phyloP scores from a whole-genome alignment of 2,329 filamentous ascomycete genomes.

The Helicocarpus griseus region DNA sequence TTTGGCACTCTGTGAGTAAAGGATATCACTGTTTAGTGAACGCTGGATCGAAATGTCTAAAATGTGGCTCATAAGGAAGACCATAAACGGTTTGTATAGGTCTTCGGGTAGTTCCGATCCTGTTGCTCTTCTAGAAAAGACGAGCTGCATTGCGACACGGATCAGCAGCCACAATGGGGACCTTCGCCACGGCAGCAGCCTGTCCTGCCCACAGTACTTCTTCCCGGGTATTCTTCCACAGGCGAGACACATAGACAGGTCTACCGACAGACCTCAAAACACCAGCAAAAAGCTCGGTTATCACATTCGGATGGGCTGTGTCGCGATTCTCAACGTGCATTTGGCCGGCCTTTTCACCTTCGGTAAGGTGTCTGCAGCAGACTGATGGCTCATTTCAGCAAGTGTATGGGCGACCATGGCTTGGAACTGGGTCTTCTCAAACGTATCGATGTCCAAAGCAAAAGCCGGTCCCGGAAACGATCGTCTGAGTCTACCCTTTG shows the following conservation, averaged over 20 bases:
- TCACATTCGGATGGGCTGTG: constrained; percentile 39
- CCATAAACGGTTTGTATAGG: constrained; percentile 44
- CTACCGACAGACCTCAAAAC: constrained; percentile 34
- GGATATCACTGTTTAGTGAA: constrained; percentile 15
- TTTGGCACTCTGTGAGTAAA: constrained; percentile 35
- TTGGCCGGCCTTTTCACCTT: constrained; percentile 30
- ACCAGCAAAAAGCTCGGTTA: constrained; percentile 43
- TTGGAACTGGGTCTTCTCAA: constrained; percentile 18
- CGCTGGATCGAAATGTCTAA: constrained; percentile 17
- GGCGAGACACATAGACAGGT: constrained; percentile 14
- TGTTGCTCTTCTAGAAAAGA: constrained; percentile 36
- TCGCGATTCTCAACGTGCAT: constrained; percentile 38
- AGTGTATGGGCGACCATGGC: constrained; percentile 23
- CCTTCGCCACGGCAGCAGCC: constrained; percentile 37
- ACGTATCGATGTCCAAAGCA: constrained; percentile 16
- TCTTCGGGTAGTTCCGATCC: constrained; percentile 27
- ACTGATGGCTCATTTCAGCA: constrained; percentile 28
- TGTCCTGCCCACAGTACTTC: constrained; percentile 40
- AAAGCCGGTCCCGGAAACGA: constrained; percentile 37
- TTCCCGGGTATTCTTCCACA: constrained; percentile 29
- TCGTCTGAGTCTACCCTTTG: constrained; percentile 32
- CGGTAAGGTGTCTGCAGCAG: constrained; percentile 24
- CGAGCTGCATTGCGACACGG: constrained; percentile 41
- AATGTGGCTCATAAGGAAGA: constrained; percentile 34
- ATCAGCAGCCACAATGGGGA: constrained; percentile 49